Evolutionary conservation across 805 yeast species (phyloP).

Genomic region (Myxozyma neotropica): DNA sequence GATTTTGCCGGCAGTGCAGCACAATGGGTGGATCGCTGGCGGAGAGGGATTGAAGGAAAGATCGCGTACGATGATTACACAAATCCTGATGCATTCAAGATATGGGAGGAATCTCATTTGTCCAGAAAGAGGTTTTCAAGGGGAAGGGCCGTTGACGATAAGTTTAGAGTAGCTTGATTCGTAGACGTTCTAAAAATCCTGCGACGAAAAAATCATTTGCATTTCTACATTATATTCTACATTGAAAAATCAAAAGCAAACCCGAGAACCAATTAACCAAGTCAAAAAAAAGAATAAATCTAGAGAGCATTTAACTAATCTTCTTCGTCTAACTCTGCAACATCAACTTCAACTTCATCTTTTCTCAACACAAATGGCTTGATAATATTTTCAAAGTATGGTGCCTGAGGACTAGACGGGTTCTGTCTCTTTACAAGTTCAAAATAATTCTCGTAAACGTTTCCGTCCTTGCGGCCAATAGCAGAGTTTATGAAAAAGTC

Average conservation of each 20-base stretch:
- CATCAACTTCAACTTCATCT: conserved; percentile 35
- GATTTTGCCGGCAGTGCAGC: conserved; percentile 66
- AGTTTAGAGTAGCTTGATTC: conserved; percentile 9
- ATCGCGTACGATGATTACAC: conserved; percentile 41
- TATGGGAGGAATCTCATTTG: conserved; percentile 24
- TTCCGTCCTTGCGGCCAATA: conserved; percentile 78
- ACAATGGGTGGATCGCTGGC: conserved; percentile 63
- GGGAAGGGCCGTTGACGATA: not conserved
- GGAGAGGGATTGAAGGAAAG: conserved; percentile 54
- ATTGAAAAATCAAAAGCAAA: not conserved
- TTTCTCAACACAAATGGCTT: conserved; percentile 44
- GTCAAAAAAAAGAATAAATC: not conserved
- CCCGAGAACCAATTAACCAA: not conserved
- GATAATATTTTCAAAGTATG: conserved; percentile 50
- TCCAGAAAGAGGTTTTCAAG: conserved; percentile 2
- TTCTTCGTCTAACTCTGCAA: conserved; percentile 27
- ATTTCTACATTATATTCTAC: no score
- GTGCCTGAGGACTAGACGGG: conserved; percentile 55
- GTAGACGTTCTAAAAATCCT: no score
- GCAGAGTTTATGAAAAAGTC: conserved; percentile 83
- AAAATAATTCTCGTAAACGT: conserved; percentile 79
- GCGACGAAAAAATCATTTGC: no score
- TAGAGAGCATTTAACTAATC: conserved; percentile 17
- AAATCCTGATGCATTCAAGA: conserved; percentile 27
- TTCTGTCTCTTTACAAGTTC: conserved; percentile 58